Conservation (phyloP, 345 rosid genomes). For the Cardamine resedifolia region DNA sequence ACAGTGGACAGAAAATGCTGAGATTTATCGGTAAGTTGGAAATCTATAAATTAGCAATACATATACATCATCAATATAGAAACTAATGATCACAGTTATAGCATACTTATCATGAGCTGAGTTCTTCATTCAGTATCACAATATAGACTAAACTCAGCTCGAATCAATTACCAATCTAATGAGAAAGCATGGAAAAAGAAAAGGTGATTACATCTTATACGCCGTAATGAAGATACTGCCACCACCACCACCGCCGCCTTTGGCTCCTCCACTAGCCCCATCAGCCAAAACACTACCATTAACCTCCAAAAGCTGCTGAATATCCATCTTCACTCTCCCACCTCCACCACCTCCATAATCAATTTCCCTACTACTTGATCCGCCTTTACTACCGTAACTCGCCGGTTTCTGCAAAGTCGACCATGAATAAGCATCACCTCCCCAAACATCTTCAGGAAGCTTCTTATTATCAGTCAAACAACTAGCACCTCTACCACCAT, state of each 20-base stretch:
- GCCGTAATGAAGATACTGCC: constrained; percentile 77
- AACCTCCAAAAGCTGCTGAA: constrained; percentile 50
- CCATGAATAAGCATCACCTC: constrained; percentile 98
- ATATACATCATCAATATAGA: neutral
- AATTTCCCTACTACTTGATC: constrained; percentile 72
- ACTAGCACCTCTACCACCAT: constrained; percentile 92
- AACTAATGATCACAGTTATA: constrained; percentile 3
- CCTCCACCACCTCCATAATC: constrained; percentile 93
- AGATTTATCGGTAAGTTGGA: neutral
- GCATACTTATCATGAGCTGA: neutral
- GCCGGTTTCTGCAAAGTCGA: constrained; percentile 61
- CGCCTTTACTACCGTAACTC: constrained; percentile 88
- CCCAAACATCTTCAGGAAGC: constrained; percentile 95
- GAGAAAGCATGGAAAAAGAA: constrained; percentile 8
- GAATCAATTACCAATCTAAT: constrained; percentile 5
- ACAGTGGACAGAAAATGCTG: neutral
- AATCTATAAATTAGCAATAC: neutral
- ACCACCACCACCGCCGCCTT: constrained; percentile 97
- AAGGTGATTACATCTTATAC: constrained; percentile 66
- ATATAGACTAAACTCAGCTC: neutral
- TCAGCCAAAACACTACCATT: constrained; percentile 75
- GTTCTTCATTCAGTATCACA: neutral
- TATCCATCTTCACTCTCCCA: constrained; percentile 62
- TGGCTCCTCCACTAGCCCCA: constrained; percentile 74
- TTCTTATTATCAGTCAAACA: constrained; percentile 61